Percentiles rank a stretch among this genome's conserved stretches.
phyloP scores from a whole-genome alignment of 192 early-diverging fungal species.

The Glomus cerebriforme region DNA sequence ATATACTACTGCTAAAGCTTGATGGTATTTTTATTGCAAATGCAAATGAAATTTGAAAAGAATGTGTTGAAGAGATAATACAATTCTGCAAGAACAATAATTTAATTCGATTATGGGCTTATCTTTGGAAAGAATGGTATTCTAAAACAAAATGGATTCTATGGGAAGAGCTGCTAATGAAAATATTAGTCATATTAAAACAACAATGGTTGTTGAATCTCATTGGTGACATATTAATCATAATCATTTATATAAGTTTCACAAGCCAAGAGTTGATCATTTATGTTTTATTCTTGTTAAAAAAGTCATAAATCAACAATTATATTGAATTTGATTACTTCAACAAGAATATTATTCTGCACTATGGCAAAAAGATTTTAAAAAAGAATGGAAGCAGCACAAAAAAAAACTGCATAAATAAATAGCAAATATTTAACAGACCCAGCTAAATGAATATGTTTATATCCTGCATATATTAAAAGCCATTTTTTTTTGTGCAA shows the following conservation, averaged over 20 bases:
- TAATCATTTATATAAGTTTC: neutral
- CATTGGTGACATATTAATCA: conserved; percentile 5
- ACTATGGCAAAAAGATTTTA: neutral
- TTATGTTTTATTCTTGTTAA: neutral
- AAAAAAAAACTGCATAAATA: neutral
- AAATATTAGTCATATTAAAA: neutral
- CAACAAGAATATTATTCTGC: neutral
- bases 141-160: neutral
- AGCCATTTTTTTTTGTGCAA: too few species aligned
- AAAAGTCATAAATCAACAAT: neutral
- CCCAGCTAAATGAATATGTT: neutral
- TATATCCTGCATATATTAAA: too few species aligned
- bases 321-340: neutral
- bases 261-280: neutral
- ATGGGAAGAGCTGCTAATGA: neutral
- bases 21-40: neutral
- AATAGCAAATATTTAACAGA: neutral
- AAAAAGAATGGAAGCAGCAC: too few species aligned
- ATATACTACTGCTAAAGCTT: neutral
- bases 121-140: neutral
- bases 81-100: neutral
- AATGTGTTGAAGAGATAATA: neutral
- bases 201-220: neutral
- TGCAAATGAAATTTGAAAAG: neutral
- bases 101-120: neutral